Evolutionary conservation across 2,329 filamentous ascomycete species (phyloP).

Genomic region (Penicillium thymicola): DNA sequence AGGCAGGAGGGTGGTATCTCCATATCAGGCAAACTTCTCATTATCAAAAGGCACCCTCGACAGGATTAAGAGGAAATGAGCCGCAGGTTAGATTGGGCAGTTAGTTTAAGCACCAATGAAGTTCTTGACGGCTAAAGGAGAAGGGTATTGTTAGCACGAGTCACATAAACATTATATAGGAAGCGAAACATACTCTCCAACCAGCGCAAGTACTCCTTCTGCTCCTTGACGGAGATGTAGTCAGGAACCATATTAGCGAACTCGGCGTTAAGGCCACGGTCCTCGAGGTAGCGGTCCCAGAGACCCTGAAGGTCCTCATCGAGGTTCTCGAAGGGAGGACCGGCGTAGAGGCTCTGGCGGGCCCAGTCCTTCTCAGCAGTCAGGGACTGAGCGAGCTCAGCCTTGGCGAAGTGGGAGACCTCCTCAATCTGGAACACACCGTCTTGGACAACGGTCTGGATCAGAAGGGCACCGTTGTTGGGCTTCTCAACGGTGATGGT

Average conservation of each 20-base stretch:
- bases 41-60: background rate
- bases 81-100: slow-evolving; percentile 38
- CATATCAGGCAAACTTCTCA: background rate
- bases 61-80: slow-evolving; percentile 28
- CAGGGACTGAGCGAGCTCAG: slow-evolving; percentile 71
- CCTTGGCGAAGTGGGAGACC: slow-evolving; percentile 79
- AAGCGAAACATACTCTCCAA: slow-evolving; percentile 58
- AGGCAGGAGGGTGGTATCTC: slow-evolving; percentile 19
- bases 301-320: slow-evolving; percentile 93
- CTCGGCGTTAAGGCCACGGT: slow-evolving; percentile 82
- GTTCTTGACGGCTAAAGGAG: slow-evolving; percentile 65
- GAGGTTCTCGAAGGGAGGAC: slow-evolving; percentile 87
- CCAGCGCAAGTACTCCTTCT: slow-evolving; percentile 93
- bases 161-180: background rate
- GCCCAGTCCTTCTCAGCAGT: slow-evolving; percentile 73
- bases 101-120: slow-evolving; percentile 68
- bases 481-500: slow-evolving; percentile 88
- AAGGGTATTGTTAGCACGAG: slow-evolving; percentile 5
- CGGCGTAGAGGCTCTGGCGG: slow-evolving; percentile 76
- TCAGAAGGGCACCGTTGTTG: slow-evolving; percentile 76
- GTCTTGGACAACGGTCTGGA: slow-evolving; percentile 83
- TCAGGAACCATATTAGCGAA: slow-evolving; percentile 90
- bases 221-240: slow-evolving; percentile 98
- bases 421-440: slow-evolving; percentile 85
- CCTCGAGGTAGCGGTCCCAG: slow-evolving; percentile 90